These are phyloP conservation scores for Podospora conica DNA, from an alignment of 495 filamentous ascomycete genomes.

Conservation along the genomic window DNA sequence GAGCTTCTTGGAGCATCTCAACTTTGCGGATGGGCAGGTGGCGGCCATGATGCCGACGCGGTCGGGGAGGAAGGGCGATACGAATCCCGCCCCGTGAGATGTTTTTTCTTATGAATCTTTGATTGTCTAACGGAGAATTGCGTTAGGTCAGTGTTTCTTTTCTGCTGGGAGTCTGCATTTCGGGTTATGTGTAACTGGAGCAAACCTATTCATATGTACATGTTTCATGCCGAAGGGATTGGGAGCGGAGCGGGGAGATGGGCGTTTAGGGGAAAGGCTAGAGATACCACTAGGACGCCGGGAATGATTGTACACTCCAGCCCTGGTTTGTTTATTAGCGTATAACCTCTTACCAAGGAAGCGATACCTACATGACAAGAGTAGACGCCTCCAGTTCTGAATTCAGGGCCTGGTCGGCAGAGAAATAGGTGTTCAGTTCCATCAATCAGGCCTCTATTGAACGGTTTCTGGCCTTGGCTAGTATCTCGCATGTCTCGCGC, in stretches of 20 bases:
- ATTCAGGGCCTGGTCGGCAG: no score
- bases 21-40: conserved; percentile 24
- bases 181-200: background rate
- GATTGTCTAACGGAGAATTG: background rate
- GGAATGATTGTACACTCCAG: no score
- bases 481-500: no score
- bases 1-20: conserved; percentile 42
- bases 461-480: no score
- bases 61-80: conserved; percentile 9
- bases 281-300: background rate
- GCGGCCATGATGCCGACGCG: conserved; percentile 24
- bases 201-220: background rate
- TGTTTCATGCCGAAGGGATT: background rate
- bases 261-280: background rate
- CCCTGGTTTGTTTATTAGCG: no score
- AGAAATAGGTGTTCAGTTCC: no score
- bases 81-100: no score
- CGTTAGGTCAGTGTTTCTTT: background rate
- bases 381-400: no score
- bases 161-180: background rate
- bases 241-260: background rate
- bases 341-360: no score
- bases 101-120: no score
- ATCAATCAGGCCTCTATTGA: no score
- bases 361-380: no score